Evolutionary conservation across 2,329 filamentous ascomycete species (phyloP).

Genomic region (Penicillium sp.): DNA sequence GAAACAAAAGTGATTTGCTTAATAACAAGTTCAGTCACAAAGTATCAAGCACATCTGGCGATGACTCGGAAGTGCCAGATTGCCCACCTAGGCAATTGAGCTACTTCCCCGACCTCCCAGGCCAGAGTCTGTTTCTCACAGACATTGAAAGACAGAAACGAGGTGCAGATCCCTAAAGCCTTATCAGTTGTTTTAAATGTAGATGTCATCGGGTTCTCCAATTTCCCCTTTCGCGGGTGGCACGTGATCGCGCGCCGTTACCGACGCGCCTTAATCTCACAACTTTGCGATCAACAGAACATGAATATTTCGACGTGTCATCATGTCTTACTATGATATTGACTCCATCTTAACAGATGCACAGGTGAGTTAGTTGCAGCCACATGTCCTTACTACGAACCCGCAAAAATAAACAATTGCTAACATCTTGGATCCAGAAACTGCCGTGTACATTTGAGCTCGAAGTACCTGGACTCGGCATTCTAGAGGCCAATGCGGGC

Average conservation of each 20-base stretch:
- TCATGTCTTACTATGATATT: constrained; percentile 50
- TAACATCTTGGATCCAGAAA: constrained; percentile 60
- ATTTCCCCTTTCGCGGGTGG: neutral
- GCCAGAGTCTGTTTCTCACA: neutral
- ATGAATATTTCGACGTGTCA: constrained; percentile 13
- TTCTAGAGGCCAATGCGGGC: constrained; percentile 79
- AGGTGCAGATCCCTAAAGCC: neutral
- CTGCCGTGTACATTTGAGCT: constrained; percentile 93
- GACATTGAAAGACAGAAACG: neutral
- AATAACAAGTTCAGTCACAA: no score
- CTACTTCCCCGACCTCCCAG: no score
- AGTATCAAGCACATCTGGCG: no score
- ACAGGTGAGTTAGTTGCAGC: constrained; percentile 31
- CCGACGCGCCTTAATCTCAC: constrained; percentile 12
- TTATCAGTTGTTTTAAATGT: neutral
- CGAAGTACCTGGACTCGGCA: constrained; percentile 80
- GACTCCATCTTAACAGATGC: constrained; percentile 50
- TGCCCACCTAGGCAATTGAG: no score
- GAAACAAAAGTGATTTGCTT: no score
- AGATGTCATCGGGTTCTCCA: neutral
- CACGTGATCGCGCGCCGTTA: constrained; percentile 19
- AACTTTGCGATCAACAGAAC: constrained; percentile 9
- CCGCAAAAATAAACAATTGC: neutral
- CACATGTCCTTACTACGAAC: neutral
- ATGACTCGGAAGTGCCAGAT: neutral